Percentiles rank a stretch among this genome's conserved stretches.
These are phyloP conservation scores for Centella asiatica DNA, from an alignment of 129 eudicot species.

Conservation along the genomic window DNA sequence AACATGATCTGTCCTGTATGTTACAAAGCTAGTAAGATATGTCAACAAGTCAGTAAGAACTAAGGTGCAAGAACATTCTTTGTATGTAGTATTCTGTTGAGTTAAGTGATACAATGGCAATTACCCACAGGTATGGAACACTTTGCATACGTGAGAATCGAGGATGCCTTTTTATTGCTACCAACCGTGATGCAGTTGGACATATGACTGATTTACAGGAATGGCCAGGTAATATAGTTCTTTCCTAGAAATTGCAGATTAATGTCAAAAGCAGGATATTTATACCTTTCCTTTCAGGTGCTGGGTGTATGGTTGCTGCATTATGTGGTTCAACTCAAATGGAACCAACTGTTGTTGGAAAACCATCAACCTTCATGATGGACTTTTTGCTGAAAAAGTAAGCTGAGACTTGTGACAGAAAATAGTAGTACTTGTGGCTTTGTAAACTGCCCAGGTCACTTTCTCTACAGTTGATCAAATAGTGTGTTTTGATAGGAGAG, in stretches of 20 bases:
- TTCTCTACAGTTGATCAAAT: too few relatives aligned
- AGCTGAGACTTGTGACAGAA: constrained; percentile 8
- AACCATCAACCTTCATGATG: constrained; percentile 91
- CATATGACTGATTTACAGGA: constrained; percentile 88
- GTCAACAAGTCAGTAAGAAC: too few relatives aligned
- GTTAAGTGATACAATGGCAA: background rate
- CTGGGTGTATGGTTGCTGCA: constrained; percentile 99
- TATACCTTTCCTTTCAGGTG: constrained; percentile 41
- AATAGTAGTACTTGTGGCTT: too few relatives aligned
- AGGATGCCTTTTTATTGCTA: constrained; percentile 86
- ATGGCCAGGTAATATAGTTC: constrained; percentile 66
- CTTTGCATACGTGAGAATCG: constrained; percentile 94
- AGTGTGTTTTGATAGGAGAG: too few relatives aligned
- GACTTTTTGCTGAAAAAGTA: constrained; percentile 68
- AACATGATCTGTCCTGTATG: background rate
- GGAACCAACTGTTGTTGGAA: constrained; percentile 91
- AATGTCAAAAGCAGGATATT: background rate
- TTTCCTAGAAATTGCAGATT: background rate
- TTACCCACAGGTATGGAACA: constrained; percentile 63
- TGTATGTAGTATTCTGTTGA: background rate
- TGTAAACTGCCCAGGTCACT: too few relatives aligned
- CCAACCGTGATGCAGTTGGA: constrained; percentile 91
- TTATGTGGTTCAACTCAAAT: constrained; percentile 72
- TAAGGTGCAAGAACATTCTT: too few relatives aligned
- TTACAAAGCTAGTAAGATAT: too few relatives aligned